Evolutionary conservation across 805 yeast species (phyloP).

Genomic region (Priceomyces castillae): DNA sequence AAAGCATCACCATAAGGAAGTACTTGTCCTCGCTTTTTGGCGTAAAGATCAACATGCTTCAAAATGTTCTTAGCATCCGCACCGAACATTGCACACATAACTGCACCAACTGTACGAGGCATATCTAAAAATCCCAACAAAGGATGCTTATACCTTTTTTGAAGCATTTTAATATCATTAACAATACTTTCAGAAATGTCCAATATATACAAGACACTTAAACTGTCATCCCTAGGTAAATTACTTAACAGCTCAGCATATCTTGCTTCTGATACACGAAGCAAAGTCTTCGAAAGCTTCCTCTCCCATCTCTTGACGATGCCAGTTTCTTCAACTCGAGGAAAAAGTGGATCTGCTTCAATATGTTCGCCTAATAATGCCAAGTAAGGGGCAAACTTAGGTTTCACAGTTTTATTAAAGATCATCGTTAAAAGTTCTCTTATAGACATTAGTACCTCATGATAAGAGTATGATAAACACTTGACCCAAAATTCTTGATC

Average conservation of each 20-base stretch:
- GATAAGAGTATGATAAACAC: slow-evolving; percentile 45
- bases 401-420: slow-evolving; percentile 43
- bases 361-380: slow-evolving; percentile 49
- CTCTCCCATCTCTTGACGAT: slow-evolving; percentile 48
- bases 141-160: slow-evolving; percentile 58
- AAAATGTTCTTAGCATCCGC: slow-evolving; percentile 53
- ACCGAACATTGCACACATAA: slow-evolving; percentile 51
- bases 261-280: slow-evolving; percentile 35
- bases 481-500: slow-evolving; percentile 53
- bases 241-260: slow-evolving; percentile 39
- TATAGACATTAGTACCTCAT: slow-evolving; percentile 45
- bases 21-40: slow-evolving; percentile 25
- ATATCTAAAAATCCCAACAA: slow-evolving; percentile 58
- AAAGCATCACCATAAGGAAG: slow-evolving; percentile 55
- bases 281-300: slow-evolving; percentile 31
- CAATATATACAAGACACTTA: slow-evolving; percentile 54
- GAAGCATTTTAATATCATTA: slow-evolving; percentile 47
- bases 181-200: slow-evolving; percentile 56
- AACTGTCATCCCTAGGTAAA: slow-evolving; percentile 57
- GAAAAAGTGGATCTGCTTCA: slow-evolving; percentile 45
- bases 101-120: slow-evolving; percentile 46
- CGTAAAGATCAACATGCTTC: slow-evolving; percentile 46
- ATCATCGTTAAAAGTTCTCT: slow-evolving; percentile 41
- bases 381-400: slow-evolving; percentile 56
- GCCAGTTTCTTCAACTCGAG: slow-evolving; percentile 31